A percentile compares a stretch with the other conserved stretches of the same genome.
Conservation (phyloP, 441 rosid species). For the Gossypium schwendimanii region DNA sequence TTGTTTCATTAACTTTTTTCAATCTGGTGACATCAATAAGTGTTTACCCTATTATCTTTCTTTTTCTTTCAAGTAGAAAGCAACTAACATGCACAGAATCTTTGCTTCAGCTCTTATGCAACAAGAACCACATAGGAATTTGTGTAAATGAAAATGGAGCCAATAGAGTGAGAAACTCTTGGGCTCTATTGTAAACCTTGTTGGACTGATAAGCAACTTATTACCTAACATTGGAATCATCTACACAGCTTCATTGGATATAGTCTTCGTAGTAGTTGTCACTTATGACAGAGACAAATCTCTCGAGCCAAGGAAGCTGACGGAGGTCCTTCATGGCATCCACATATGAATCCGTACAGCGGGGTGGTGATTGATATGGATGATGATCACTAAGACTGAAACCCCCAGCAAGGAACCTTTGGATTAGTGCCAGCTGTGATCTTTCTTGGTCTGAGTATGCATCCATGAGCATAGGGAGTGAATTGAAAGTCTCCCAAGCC, state of each 20-base stretch:
- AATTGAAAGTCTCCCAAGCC: slow-evolving; percentile 87
- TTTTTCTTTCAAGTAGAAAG: slow-evolving; percentile 23
- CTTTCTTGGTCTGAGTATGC: slow-evolving; percentile 92
- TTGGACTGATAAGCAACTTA: slow-evolving; percentile 3
- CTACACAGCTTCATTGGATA: slow-evolving; percentile 35
- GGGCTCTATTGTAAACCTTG: slow-evolving; percentile 17
- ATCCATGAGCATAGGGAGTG: slow-evolving; percentile 73
- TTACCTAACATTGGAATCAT: slow-evolving; percentile 10
- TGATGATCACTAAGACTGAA: slow-evolving; percentile 83
- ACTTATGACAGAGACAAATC: slow-evolving; percentile 89
- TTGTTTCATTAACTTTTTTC: slow-evolving; percentile 16
- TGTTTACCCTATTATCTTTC: slow-evolving; percentile 11
- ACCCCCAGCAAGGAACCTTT: slow-evolving; percentile 87
- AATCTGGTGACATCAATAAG: slow-evolving; percentile 14
- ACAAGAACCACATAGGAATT: not conserved
- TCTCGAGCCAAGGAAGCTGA: slow-evolving; percentile 97
- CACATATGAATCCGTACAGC: slow-evolving; percentile 71
- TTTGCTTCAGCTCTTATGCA: not conserved
- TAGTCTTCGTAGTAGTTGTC: slow-evolving; percentile 83
- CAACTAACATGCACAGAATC: slow-evolving; percentile 6
- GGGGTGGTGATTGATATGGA: slow-evolving; percentile 80
- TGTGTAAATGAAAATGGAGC: slow-evolving; percentile 15
- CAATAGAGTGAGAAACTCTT: slow-evolving; percentile 32
- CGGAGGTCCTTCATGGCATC: slow-evolving; percentile 91
- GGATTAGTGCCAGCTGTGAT: slow-evolving; percentile 79